Base-by-base conservation (phyloP, 2,329 filamentous ascomycete species). In the Diaporthe capsici region DNA sequence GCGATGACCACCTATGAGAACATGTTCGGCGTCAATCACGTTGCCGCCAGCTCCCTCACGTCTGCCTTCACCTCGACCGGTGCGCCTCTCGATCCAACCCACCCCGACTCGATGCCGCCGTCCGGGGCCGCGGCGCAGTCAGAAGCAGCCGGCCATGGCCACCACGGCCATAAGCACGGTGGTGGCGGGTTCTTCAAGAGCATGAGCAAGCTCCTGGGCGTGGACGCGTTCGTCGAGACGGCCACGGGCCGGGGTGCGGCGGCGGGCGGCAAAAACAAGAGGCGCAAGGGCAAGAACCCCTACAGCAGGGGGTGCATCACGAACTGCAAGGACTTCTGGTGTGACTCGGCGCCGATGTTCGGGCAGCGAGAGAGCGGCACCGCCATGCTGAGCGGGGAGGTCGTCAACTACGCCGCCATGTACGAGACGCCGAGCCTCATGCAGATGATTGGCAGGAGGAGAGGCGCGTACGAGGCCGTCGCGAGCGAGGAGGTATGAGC, bases 251-350 rank as follows among this genome's bases (percentile, higher is more conserved):
- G 95, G 57, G 92, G 94, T 71, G 94, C 94, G 0, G 92, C 93
- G 8, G 87, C 88, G 3, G 84, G 85, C 37, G 76, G 76, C 34
- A 84, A 87, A 83, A 86, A 88, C 82, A 86, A 87, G 85, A 88
- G 87, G 79, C 85, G 89, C 78, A 88, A 88, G 74, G 90, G 90
- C 82, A 88, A 88, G 78, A 99, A 98, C 82, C 96, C 96, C 0
- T 99, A 96, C 84, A 96, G 92, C 75, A 89, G 92, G 44, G 97
- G 97, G 10, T 88, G 95, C 53, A 80, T 97, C n/a, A 90, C 92
- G 76, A 99, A 99, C 82, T 99, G 97, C 85, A 93, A 91, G 79
- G 97, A 99, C 84, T 99, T 99, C 83, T 98, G 96, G 95, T 96
- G 94, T 81, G 97, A 98, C 82, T 92, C 94, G 2, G 93, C 94